Percentiles rank a stretch among this genome's conserved stretches.
Conservation (phyloP, 345 rosid genomes). For the Populus deltoides region DNA sequence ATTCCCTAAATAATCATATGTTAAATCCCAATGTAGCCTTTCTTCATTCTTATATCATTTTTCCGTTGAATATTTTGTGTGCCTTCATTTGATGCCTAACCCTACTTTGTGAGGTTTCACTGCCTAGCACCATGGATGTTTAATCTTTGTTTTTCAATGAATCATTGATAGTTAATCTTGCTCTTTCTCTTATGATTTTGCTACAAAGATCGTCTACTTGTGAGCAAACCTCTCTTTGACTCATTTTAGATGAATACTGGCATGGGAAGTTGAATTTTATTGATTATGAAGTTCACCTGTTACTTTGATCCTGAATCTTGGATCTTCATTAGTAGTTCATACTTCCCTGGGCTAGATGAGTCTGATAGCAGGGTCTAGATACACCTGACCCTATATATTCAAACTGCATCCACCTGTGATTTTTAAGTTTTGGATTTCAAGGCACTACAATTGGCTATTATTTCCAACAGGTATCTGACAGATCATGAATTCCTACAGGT, state of each 20-base stretch:
- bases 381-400: not conserved
- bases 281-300: not conserved
- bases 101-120: not conserved
- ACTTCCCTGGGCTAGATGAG: not conserved
- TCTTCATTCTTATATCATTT: too few relatives aligned
- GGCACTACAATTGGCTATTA: not conserved
- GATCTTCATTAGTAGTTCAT: not conserved
- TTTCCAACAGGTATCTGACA: not conserved
- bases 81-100: too few relatives aligned
- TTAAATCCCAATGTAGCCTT: too few relatives aligned
- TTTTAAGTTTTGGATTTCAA: not conserved
- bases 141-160: not conserved
- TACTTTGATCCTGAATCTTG: not conserved
- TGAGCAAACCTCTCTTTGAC: not conserved
- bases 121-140: not conserved
- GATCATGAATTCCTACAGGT: constrained; percentile 41
- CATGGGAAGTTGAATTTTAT: not conserved
- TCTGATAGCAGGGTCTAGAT: not conserved
- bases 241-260: not conserved
- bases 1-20: too few relatives aligned
- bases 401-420: not conserved
- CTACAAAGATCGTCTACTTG: not conserved
- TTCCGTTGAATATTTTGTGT: too few relatives aligned
- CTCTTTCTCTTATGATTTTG: not conserved
- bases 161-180: not conserved